A percentile compares a stretch with the other conserved stretches of the same genome.
Conservation (phyloP, 257 asterid genomes). For the Anisodus tanguticus region DNA sequence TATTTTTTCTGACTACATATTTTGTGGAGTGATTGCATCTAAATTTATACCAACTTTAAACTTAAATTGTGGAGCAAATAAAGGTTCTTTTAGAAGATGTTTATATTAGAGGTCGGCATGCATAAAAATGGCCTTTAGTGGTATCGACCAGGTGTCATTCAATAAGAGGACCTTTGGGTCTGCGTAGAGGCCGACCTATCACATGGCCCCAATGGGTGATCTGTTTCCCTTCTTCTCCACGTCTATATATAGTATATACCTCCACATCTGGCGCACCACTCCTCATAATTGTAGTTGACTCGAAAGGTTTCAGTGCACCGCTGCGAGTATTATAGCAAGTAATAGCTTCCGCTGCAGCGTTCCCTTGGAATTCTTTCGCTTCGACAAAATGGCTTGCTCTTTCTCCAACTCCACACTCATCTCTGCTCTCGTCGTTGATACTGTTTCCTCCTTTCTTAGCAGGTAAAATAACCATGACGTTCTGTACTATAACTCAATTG, state of each 20-base stretch:
- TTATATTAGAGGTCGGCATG: neutral
- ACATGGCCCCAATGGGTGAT: slow-evolving; percentile 28
- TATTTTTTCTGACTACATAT: no score
- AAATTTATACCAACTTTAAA: no score
- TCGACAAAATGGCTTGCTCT: slow-evolving; percentile 43
- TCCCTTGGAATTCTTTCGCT: neutral
- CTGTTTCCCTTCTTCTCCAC: neutral
- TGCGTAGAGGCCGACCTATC: slow-evolving; percentile 34
- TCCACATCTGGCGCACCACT: no score
- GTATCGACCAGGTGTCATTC: slow-evolving; percentile 30
- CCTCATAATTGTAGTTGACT: slow-evolving; percentile 17
- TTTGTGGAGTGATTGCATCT: no score
- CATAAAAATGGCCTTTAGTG: neutral
- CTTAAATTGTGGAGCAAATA: no score
- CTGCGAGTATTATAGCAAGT: slow-evolving; percentile 27
- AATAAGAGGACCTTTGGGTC: neutral
- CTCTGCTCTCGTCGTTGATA: slow-evolving; percentile 38
- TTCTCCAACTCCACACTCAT: slow-evolving; percentile 38
- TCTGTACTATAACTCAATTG: no score
- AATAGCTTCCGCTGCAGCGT: slow-evolving; percentile 17
- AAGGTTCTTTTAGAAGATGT: neutral
- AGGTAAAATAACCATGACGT: slow-evolving; percentile 32
- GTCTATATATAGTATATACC: neutral
- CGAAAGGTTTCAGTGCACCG: slow-evolving; percentile 23
- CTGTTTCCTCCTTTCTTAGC: slow-evolving; percentile 36